A percentile compares a stretch with the other conserved stretches of the same genome.
Evolutionary conservation across 1,284 basidiomycete species (phyloP).

Genomic region (Peniophora sp.): DNA sequence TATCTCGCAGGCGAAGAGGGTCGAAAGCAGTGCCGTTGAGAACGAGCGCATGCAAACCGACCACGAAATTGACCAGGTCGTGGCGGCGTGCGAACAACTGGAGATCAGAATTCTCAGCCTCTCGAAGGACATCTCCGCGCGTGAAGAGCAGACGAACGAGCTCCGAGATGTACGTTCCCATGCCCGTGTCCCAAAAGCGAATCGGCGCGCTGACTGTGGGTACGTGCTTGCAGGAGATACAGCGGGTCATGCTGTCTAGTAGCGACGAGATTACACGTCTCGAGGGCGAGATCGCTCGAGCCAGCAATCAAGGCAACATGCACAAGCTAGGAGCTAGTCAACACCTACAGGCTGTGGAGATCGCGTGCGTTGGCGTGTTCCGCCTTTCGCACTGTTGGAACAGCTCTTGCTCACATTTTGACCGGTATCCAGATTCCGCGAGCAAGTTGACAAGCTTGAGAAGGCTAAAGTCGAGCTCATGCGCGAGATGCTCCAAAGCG

Average conservation of each 20-base stretch:
- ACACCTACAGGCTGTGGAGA: background rate
- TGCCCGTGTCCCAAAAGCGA: constrained; percentile 17
- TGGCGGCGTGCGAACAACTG: constrained; percentile 68
- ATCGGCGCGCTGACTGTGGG: background rate
- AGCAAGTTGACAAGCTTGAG: constrained; percentile 66
- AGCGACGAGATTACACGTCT: background rate
- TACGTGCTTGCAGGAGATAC: background rate
- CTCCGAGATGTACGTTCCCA: constrained; percentile 49
- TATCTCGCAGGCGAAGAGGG: constrained; percentile 62
- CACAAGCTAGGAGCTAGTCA: background rate
- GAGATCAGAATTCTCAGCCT: constrained; percentile 64
- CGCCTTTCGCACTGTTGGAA: background rate
- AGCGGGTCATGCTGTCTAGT: background rate
- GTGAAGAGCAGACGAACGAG: constrained; percentile 73
- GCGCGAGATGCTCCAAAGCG: constrained; percentile 73
- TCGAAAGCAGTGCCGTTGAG: constrained; percentile 60
- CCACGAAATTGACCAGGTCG: constrained; percentile 70
- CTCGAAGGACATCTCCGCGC: constrained; percentile 57
- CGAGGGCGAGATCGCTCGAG: background rate
- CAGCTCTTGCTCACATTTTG: background rate
- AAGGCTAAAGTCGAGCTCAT: constrained; percentile 69
- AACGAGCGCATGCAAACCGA: constrained; percentile 71
- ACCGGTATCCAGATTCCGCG: constrained; percentile 47
- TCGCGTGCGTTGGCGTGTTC: background rate
- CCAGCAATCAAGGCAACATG: background rate